phyloP scores from a whole-genome alignment of 352 stramenopile genomes.

The Globisporangium yorkense region DNA sequence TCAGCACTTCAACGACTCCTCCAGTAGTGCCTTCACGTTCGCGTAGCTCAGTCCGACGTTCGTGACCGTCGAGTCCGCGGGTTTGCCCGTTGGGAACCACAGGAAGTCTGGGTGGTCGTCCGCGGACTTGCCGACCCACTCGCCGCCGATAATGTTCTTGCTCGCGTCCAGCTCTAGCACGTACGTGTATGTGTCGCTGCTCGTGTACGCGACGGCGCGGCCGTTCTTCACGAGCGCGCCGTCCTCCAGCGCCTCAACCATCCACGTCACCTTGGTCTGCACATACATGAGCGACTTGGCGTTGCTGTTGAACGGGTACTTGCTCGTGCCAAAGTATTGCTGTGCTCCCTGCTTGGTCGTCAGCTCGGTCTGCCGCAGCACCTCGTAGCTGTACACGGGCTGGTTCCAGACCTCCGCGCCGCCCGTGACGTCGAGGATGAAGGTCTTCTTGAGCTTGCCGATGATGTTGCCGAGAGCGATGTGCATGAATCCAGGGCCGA shows the following conservation, averaged over 20 bases:
- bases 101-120: conserved; percentile 13
- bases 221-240: conserved; percentile 11
- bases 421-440: conserved; percentile 14
- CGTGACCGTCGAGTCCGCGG: conserved; percentile 24
- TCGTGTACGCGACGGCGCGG: conserved; percentile 5
- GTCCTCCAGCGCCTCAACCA: conserved; percentile 16
- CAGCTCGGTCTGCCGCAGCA: conserved; percentile 24
- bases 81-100: conserved; percentile 11
- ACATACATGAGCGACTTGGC: conserved; percentile 41
- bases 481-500: conserved; percentile 10
- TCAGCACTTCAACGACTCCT: conserved; percentile 1
- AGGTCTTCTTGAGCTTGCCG: conserved; percentile 8
- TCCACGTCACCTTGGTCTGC: conserved; percentile 34
- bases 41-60: conserved; percentile 30
- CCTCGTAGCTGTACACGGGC: conserved; percentile 39
- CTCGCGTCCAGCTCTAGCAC: conserved; percentile 13
- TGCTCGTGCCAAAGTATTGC: conserved; percentile 28
- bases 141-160: conserved; percentile 13
- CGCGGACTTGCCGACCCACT: conserved; percentile 15
- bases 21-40: conserved; percentile 31
- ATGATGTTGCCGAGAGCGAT: conserved; percentile 16
- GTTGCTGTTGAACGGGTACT: conserved; percentile 47
- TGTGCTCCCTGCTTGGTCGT: conserved; percentile 23
- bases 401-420: conserved; percentile 52
- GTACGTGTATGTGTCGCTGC: conserved; percentile 10